Evolutionary conservation across 768 basidiomycete genomes (phyloP).

Genomic region (Leucogyrophana mollusca): DNA sequence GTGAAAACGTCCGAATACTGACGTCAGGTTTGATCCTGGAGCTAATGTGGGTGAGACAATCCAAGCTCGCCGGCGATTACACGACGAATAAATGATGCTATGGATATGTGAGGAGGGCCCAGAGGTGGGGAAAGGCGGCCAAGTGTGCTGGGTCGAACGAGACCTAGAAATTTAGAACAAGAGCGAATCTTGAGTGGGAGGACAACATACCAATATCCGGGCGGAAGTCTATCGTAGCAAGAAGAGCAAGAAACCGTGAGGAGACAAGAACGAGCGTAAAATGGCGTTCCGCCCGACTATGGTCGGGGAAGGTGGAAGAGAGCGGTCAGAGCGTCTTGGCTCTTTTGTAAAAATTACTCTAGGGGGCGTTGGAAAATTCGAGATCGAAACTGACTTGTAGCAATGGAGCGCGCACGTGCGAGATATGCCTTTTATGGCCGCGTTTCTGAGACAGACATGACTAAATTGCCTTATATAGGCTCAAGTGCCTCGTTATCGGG

Average conservation of each 20-base stretch:
- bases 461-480: no score
- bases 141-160: no score
- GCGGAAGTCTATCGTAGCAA: not conserved
- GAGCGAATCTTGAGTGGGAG: not conserved
- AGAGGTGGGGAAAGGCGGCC: not conserved
- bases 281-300: not conserved
- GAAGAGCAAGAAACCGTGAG: not conserved
- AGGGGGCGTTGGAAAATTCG: not conserved
- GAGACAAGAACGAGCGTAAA: not conserved
- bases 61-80: not conserved
- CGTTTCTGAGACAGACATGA: no score
- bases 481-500: no score
- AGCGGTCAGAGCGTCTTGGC: conserved; percentile 1
- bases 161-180: not conserved
- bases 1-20: conserved; percentile 1
- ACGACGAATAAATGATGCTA: conserved; percentile 2
- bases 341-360: not conserved
- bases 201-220: not conserved
- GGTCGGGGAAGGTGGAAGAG: not conserved
- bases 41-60: conserved; percentile 3
- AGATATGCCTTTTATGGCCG: conserved; percentile 2
- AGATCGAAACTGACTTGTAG: not conserved
- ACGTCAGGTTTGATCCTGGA: conserved; percentile 13
- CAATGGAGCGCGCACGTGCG: not conserved
- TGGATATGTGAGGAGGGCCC: conserved; percentile 4